phyloP scores from a whole-genome alignment of 2,329 filamentous ascomycete genomes.

The Fusarium cyanostomum region DNA sequence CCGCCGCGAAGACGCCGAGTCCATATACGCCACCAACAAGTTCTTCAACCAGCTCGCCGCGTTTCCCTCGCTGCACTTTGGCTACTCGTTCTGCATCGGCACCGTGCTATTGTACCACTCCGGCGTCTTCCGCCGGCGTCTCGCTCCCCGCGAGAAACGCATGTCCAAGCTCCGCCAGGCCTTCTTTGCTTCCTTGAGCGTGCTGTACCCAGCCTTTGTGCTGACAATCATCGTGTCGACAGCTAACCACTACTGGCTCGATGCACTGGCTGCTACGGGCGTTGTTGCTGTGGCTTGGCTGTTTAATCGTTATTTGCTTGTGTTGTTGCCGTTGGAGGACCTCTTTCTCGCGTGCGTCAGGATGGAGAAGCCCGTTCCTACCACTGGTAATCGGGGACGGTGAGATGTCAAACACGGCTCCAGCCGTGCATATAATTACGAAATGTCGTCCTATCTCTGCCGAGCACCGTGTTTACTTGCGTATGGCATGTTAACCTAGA shows the following conservation, averaged over 20 bases:
- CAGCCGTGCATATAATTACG: not conserved
- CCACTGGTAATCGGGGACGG: conserved; percentile 46
- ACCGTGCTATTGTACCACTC: conserved; percentile 63
- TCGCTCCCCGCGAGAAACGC: conserved; percentile 43
- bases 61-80: conserved; percentile 67
- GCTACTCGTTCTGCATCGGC: conserved; percentile 65
- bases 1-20: conserved; percentile 56
- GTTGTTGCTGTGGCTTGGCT: conserved; percentile 70
- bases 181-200: conserved; percentile 50
- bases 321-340: conserved; percentile 71
- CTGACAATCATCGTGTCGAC: conserved; percentile 68
- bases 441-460: not conserved
- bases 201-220: conserved; percentile 63
- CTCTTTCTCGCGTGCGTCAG: conserved; percentile 70
- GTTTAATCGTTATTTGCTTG: conserved; percentile 62
- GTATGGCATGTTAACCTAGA: not conserved
- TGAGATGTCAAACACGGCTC: not conserved
- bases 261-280: conserved; percentile 70
- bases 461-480: not conserved
- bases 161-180: conserved; percentile 42
- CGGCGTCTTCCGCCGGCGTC: conserved; percentile 52
- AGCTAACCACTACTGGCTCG: conserved; percentile 71
- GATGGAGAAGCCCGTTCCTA: conserved; percentile 71
- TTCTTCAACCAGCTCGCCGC: conserved; percentile 68
- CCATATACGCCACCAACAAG: conserved; percentile 70